phyloP scores from a whole-genome alignment of 1,284 basidiomycete species.

The Irpex sp. region DNA sequence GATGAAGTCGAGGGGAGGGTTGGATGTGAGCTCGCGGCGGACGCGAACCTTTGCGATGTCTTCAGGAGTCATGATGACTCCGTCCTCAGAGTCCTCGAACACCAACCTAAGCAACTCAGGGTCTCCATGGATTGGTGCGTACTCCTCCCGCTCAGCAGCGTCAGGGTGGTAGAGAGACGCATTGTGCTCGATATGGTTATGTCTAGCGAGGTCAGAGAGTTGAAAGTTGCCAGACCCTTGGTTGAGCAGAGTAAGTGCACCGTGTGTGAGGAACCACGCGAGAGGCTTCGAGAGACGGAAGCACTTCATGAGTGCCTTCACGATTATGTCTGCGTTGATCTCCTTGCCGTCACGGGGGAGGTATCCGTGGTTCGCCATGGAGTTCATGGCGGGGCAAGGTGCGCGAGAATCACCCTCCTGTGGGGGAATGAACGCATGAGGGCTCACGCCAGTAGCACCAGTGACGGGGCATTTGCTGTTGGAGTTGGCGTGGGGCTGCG shows the following conservation, averaged over 20 bases:
- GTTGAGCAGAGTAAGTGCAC: conserved; percentile 23
- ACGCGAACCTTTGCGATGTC: conserved; percentile 27
- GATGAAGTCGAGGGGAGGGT: conserved; percentile 19
- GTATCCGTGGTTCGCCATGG: conserved; percentile 45
- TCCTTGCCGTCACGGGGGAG: conserved; percentile 24
- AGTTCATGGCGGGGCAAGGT: conserved; percentile 48
- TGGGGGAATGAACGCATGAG: conserved; percentile 19
- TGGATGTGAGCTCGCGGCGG: conserved; percentile 17
- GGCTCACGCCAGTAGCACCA: conserved; percentile 5
- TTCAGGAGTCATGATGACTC: conserved; percentile 20
- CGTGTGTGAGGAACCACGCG: conserved; percentile 22
- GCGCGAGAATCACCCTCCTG: conserved; percentile 29
- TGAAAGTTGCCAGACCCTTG: conserved; percentile 17
- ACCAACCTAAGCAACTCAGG: conserved; percentile 19
- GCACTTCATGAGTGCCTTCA: conserved; percentile 21
- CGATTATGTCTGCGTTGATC: conserved; percentile 19
- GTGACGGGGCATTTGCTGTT: conserved; percentile 8
- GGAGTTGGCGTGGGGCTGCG: conserved; percentile 1
- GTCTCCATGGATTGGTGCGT: conserved; percentile 23
- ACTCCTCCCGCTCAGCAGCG: conserved; percentile 20
- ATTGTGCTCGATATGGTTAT: conserved; percentile 33
- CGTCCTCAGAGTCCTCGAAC: conserved; percentile 18
- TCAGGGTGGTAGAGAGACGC: conserved; percentile 32
- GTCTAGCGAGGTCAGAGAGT: conserved; percentile 28
- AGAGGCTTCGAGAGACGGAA: conserved; percentile 25